Percentiles rank a stretch among this genome's conserved stretches.
These are phyloP conservation scores for Auricularia sp. DNA, from an alignment of 768 basidiomycete species.

Conservation along the genomic window DNA sequence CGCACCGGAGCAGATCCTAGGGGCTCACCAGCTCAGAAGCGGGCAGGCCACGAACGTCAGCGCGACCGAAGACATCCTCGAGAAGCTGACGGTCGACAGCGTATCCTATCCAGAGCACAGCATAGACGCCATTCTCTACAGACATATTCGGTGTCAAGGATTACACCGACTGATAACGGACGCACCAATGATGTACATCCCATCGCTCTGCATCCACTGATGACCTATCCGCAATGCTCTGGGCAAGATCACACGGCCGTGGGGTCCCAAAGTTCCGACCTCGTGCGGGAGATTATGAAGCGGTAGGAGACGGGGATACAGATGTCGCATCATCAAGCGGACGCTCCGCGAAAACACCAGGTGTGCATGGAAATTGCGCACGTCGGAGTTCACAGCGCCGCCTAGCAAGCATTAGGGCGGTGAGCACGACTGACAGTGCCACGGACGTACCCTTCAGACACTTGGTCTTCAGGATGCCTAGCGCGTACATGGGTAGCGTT, in stretches of 20 bases:
- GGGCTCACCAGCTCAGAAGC: constrained; percentile 50
- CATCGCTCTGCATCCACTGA: constrained; percentile 78
- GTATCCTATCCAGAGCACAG: constrained; percentile 84
- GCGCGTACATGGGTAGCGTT: constrained; percentile 67
- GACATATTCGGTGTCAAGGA: background rate
- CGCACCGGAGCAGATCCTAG: background rate
- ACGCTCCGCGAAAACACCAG: constrained; percentile 61
- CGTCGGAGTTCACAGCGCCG: constrained; percentile 84
- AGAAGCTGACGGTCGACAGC: constrained; percentile 75
- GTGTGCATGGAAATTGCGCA: constrained; percentile 78
- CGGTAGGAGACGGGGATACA: constrained; percentile 84
- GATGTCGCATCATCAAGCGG: constrained; percentile 57
- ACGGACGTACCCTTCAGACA: constrained; percentile 72
- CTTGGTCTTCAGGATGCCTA: constrained; percentile 80
- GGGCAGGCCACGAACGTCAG: constrained; percentile 44
- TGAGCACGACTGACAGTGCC: background rate
- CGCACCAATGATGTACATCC: constrained; percentile 87
- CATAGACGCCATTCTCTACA: constrained; percentile 77
- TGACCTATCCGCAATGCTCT: constrained; percentile 74
- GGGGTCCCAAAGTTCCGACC: constrained; percentile 30
- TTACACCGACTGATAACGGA: background rate
- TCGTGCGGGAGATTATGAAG: constrained; percentile 72
- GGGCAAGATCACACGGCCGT: constrained; percentile 43
- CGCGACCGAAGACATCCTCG: constrained; percentile 72
- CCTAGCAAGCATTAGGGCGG: constrained; percentile 32